A percentile compares a stretch with the other conserved stretches of the same genome.
Evolutionary conservation across 2,329 filamentous ascomycete species (phyloP).

Genomic region (Aureobasidium musti): DNA sequence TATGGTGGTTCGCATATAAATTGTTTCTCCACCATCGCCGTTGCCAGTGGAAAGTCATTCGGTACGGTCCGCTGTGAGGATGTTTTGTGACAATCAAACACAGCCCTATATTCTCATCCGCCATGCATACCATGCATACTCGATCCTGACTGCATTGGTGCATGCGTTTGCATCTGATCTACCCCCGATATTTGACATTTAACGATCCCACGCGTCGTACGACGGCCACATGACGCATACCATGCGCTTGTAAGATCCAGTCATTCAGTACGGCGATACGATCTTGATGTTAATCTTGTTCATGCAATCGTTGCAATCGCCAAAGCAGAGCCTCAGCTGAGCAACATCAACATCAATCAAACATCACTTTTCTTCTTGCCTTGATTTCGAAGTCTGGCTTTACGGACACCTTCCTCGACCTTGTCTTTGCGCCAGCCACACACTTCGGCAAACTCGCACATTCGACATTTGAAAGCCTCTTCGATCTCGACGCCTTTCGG

Average conservation of each 20-base stretch:
- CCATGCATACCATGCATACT: constrained; percentile 3
- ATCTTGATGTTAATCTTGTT: not conserved
- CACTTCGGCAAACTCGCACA: constrained; percentile 76
- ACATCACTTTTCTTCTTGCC: constrained; percentile 30
- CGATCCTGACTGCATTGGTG: not conserved
- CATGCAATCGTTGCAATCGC: not conserved
- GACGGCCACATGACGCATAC: not conserved
- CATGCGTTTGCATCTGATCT: not conserved
- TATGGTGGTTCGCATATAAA: constrained; percentile 5
- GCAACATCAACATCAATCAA: constrained; percentile 10
- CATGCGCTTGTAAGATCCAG: not conserved
- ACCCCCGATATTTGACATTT: constrained; percentile 17
- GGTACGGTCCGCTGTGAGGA: constrained; percentile 9
- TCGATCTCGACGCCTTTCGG: constrained; percentile 76
- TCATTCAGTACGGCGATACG: not conserved
- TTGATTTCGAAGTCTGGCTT: constrained; percentile 33
- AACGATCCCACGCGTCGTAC: constrained; percentile 2
- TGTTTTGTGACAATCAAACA: constrained; percentile 6
- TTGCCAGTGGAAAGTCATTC: constrained; percentile 13
- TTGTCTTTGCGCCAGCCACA: constrained; percentile 77
- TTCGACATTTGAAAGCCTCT: constrained; percentile 84
- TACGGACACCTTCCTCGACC: constrained; percentile 58
- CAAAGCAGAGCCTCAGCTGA: constrained; percentile 2
- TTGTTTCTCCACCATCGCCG: constrained; percentile 15
- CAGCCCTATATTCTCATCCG: constrained; percentile 16